Evolutionary conservation across 1,284 basidiomycete species (phyloP).

Genomic region (Termitomyces sp.): DNA sequence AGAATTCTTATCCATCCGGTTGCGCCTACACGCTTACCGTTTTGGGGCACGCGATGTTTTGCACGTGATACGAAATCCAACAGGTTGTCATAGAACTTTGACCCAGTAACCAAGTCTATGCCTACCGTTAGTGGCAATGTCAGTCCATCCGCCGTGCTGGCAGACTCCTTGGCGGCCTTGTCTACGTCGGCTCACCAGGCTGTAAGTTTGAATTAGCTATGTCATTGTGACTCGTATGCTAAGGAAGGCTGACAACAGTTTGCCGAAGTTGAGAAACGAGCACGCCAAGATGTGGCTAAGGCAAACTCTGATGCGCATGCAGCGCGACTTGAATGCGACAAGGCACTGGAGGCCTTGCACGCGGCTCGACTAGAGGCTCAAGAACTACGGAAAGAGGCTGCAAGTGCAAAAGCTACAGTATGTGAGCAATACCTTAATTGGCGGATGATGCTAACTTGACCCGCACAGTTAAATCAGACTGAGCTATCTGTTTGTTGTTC

Average conservation of each 20-base stretch:
- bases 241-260: slow-evolving; percentile 28
- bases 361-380: slow-evolving; percentile 40
- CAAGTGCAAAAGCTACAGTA: slow-evolving; percentile 48
- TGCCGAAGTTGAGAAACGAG: slow-evolving; percentile 38
- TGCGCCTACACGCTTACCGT: not conserved
- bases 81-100: not conserved
- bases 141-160: slow-evolving; percentile 25
- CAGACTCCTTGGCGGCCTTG: slow-evolving; percentile 27
- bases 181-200: slow-evolving; percentile 28
- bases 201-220: slow-evolving; percentile 17
- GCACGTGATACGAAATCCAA: not conserved
- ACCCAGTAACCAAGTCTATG: not conserved
- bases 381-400: slow-evolving; percentile 43
- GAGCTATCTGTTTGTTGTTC: slow-evolving; percentile 45
- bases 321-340: slow-evolving; percentile 49
- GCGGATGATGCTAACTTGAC: slow-evolving; percentile 7
- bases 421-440: slow-evolving; percentile 21
- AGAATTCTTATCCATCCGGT: not conserved
- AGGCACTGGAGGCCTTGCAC: slow-evolving; percentile 43
- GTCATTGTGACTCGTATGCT: not conserved
- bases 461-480: slow-evolving; percentile 45
- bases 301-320: slow-evolving; percentile 40
- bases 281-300: slow-evolving; percentile 41
- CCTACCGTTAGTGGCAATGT: slow-evolving; percentile 12
- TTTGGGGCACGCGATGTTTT: not conserved